Conservation (phyloP, 352 stramenopile species). For the Pythium chondricola region DNA sequence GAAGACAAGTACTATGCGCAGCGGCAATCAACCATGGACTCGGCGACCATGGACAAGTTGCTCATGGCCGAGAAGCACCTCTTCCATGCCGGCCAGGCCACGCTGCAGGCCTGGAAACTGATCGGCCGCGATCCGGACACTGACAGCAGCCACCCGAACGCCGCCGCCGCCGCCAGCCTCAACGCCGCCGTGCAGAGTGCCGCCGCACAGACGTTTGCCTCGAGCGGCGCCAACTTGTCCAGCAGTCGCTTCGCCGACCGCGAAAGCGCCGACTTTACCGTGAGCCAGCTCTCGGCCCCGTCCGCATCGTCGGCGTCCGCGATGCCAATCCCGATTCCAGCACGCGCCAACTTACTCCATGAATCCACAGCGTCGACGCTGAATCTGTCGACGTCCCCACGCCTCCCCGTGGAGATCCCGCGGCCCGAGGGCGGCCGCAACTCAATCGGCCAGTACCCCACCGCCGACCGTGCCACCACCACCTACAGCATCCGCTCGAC, state of each 20-base stretch:
- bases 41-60: conserved; percentile 73
- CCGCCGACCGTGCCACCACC: neutral
- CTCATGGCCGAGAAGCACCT: conserved; percentile 77
- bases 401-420: conserved; percentile 55
- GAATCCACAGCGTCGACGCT: neutral
- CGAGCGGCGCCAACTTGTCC: neutral
- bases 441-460: conserved; percentile 15
- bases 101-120: conserved; percentile 75
- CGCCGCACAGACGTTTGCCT: neutral
- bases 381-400: conserved; percentile 28
- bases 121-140: conserved; percentile 35
- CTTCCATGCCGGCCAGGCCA: conserved; percentile 73
- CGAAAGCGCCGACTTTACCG: conserved; percentile 18
- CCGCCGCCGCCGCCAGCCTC: conserved; percentile 10
- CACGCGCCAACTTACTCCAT: neutral
- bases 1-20: conserved; percentile 56
- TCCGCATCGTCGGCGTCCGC: neutral
- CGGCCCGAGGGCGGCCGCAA: conserved; percentile 4
- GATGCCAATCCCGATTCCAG: neutral
- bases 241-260: conserved; percentile 10
- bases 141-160: conserved; percentile 12
- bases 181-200: conserved; percentile 19
- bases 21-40: conserved; percentile 77
- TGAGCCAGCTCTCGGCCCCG: conserved; percentile 13
- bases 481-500: conserved; percentile 23